A percentile compares a stretch with the other conserved stretches of the same genome.
Conservation (phyloP, 495 filamentous ascomycete species). For the Xylaria nigripes region DNA sequence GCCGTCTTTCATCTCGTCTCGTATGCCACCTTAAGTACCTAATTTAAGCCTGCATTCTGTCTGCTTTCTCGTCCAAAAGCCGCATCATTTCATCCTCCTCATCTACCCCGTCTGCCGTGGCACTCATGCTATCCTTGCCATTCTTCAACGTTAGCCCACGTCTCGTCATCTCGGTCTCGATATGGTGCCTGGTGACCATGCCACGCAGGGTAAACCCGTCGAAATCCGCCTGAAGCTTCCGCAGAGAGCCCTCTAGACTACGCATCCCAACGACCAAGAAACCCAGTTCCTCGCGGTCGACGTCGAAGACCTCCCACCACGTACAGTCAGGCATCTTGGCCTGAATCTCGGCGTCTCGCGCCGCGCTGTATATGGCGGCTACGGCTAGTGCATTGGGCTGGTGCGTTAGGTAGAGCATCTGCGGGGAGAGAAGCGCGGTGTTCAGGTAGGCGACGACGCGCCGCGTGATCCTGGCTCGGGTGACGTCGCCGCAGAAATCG, state of each 20-base stretch:
- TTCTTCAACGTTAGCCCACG: conserved; percentile 31
- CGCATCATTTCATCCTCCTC: conserved; percentile 56
- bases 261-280: conserved; percentile 84
- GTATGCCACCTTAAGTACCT: not conserved
- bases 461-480: conserved; percentile 43
- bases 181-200: conserved; percentile 33
- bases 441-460: conserved; percentile 72
- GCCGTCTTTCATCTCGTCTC: not conserved
- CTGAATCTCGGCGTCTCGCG: conserved; percentile 54
- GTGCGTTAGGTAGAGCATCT: conserved; percentile 83
- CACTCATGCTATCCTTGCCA: conserved; percentile 25
- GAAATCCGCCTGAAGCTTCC: conserved; percentile 32
- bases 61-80: conserved; percentile 47
- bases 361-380: conserved; percentile 80
- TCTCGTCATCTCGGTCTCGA: conserved; percentile 38
- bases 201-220: conserved; percentile 20
- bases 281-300: conserved; percentile 90
- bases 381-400: conserved; percentile 81
- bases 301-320: conserved; percentile 99
- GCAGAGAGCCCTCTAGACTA: conserved; percentile 67
- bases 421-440: conserved; percentile 72
- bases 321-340: conserved; percentile 69
- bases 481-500: conserved; percentile 39
- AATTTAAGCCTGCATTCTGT: conserved; percentile 27
- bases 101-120: conserved; percentile 43